Percentiles rank a stretch among this genome's conserved stretches.
Evolutionary conservation across 2,329 filamentous ascomycete genomes (phyloP).

Genomic region (Talaromyces funiculosus): DNA sequence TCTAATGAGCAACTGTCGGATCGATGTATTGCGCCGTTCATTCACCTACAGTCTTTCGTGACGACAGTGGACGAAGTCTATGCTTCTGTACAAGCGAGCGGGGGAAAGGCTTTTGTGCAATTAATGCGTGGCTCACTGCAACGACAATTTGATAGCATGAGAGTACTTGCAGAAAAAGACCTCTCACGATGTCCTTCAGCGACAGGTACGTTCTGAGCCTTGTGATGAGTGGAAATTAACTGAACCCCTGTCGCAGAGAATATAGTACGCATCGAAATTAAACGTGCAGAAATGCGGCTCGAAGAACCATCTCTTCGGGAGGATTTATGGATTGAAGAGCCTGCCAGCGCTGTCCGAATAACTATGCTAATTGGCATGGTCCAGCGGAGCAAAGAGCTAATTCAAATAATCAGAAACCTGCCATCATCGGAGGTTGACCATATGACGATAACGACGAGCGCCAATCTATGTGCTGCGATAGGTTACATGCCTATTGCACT

Average conservation of each 20-base stretch:
- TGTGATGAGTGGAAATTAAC: neutral
- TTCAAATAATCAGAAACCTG: slow-evolving; percentile 14
- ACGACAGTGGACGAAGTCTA: slow-evolving; percentile 18
- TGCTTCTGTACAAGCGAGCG: slow-evolving; percentile 17
- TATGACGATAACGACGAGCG: slow-evolving; percentile 16
- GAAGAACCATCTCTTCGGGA: slow-evolving; percentile 19
- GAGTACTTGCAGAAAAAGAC: neutral
- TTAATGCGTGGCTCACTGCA: slow-evolving; percentile 17
- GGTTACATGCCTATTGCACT: slow-evolving; percentile 17
- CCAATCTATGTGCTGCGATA: slow-evolving; percentile 16
- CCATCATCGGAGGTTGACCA: slow-evolving; percentile 14
- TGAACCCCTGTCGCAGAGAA: slow-evolving; percentile 13
- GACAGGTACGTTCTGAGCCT: neutral
- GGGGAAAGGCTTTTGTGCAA: slow-evolving; percentile 14
- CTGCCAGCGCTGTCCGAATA: slow-evolving; percentile 15
- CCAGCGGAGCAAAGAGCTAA: slow-evolving; percentile 18
- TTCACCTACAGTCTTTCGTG: slow-evolving; percentile 18
- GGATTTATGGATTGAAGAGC: slow-evolving; percentile 19
- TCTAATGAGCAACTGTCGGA: slow-evolving; percentile 16
- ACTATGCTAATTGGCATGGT: slow-evolving; percentile 20
- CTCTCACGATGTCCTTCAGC: neutral
- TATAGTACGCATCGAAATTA: slow-evolving; percentile 17
- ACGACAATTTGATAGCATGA: slow-evolving; percentile 10
- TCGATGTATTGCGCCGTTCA: slow-evolving; percentile 19
- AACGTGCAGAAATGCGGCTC: slow-evolving; percentile 18